Conservation (phyloP, 2,329 filamentous ascomycete species). For the Venturiaceae sp. region DNA sequence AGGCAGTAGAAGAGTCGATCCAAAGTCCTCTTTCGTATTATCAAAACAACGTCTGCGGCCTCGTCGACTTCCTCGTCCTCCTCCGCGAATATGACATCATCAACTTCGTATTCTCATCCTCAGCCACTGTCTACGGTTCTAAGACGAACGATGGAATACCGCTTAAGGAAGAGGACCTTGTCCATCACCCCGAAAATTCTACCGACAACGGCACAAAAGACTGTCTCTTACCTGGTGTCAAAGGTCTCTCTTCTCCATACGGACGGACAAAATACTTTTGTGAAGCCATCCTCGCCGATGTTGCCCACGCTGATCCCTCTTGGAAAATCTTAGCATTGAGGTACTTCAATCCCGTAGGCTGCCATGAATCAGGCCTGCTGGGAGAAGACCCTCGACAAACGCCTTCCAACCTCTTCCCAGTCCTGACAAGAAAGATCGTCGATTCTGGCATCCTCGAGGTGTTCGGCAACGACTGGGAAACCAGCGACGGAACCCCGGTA, state of each 20-base stretch:
- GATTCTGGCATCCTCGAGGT: constrained; percentile 45
- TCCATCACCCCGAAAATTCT: constrained; percentile 38
- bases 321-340: constrained; percentile 55
- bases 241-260: constrained; percentile 55
- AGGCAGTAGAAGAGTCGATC: constrained; percentile 56
- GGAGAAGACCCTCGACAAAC: constrained; percentile 53
- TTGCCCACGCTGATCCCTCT: constrained; percentile 48
- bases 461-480: constrained; percentile 57
- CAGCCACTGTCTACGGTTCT: constrained; percentile 55
- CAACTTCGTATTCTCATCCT: constrained; percentile 58
- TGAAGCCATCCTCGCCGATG: constrained; percentile 54
- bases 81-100: constrained; percentile 52
- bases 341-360: constrained; percentile 61
- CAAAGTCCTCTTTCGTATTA: constrained; percentile 53
- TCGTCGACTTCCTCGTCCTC: constrained; percentile 48
- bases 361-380: constrained; percentile 52
- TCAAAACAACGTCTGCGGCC: constrained; percentile 55
- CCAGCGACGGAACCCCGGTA: constrained; percentile 54
- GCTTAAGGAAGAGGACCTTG: constrained; percentile 46
- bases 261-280: constrained; percentile 59
- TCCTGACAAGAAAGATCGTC: constrained; percentile 52
- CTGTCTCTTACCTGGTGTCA: constrained; percentile 36
- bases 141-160: constrained; percentile 33
- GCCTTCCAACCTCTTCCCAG: constrained; percentile 55
- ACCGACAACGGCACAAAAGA: constrained; percentile 34